Percentiles rank a stretch among this genome's conserved stretches.
Evolutionary conservation across 1,284 basidiomycete species (phyloP).

Genomic region (Marasmius sp.): DNA sequence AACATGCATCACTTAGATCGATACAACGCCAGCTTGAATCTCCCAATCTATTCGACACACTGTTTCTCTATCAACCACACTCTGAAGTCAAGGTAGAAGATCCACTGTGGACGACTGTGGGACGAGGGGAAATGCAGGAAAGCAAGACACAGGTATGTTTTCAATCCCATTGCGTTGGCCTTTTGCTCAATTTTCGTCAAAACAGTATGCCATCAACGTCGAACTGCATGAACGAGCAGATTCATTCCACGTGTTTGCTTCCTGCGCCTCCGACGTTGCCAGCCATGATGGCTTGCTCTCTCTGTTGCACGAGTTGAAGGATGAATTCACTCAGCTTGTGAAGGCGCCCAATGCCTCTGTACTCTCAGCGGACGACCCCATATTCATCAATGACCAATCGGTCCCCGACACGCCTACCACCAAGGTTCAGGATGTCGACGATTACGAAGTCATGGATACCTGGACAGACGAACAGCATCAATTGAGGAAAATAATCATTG

Average conservation of each 20-base stretch:
- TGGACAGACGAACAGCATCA: neutral
- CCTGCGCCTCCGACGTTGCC: constrained; percentile 33
- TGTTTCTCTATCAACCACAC: constrained; percentile 48
- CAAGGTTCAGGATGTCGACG: neutral
- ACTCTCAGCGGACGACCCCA: constrained; percentile 6
- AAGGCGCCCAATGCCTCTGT: constrained; percentile 22
- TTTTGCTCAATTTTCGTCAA: constrained; percentile 1
- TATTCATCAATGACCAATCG: constrained; percentile 7
- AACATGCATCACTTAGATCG: constrained; percentile 45
- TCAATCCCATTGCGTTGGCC: neutral
- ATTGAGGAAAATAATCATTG: neutral
- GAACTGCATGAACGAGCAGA: constrained; percentile 38
- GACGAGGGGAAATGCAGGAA: constrained; percentile 25
- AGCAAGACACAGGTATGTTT: constrained; percentile 39
- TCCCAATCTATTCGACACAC: constrained; percentile 39
- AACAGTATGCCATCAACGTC: constrained; percentile 46
- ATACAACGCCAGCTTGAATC: constrained; percentile 38
- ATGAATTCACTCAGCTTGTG: constrained; percentile 28
- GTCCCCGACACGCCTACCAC: constrained; percentile 14
- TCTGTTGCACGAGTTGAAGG: constrained; percentile 28
- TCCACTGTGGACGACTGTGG: constrained; percentile 36
- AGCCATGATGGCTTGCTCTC: constrained; percentile 21
- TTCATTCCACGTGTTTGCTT: constrained; percentile 36
- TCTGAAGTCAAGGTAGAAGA: constrained; percentile 12
- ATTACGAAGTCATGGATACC: neutral